Evolutionary conservation across 106 monocot genomes (phyloP), one percentile per base, ranked within the genome.

Genomic region (Agapanthus africanus): DNA sequence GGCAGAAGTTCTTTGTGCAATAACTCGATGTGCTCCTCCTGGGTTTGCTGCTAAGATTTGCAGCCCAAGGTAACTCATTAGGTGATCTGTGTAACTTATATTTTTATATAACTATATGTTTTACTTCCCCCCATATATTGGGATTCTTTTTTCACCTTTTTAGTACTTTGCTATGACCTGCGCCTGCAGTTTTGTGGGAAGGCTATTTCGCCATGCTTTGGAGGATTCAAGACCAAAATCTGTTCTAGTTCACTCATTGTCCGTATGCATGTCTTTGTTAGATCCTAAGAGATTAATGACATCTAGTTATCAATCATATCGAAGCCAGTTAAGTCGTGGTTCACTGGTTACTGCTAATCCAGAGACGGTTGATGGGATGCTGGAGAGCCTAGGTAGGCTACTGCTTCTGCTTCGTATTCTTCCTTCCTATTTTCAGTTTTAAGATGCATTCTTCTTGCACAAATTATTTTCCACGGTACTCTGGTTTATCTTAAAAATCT

Each of bases 261-360:
- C 93, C 13, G 86, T 93, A 22, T 93, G 93, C 79, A 93, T 93
- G 71, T 89, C 83, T 46, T 79, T 93, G 40, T 46, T 93, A 50
- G 93, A 93, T 82, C 93, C 93, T 22, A 93, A 82, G 68, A 80
- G 89, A 73, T 59, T 87, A 36, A 63, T 79, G 31, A 76, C 83
- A 52, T 59, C 86, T 76, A 86, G 86, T 15, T 81, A 89, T 57
- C 75, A 88, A 69, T 77, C 70, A 49, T 93, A 79, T 54, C 73
- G 86, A 67, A 87, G 81, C 73, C 86, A 89, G 36, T 52, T 93
- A 65, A 87, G 57, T 65, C 84, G 86, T 71, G 93, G 86, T 23
- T 80, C 89, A 27, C 27, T 86, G 40, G 84, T 90, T 39, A 79
- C 77, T 72, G 83, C 86, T 28, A 79, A 76, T 74, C 79, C 86